These are phyloP conservation scores for Leccinum aurantiacum DNA, from an alignment of 768 basidiomycete genomes.

Conservation along the genomic window DNA sequence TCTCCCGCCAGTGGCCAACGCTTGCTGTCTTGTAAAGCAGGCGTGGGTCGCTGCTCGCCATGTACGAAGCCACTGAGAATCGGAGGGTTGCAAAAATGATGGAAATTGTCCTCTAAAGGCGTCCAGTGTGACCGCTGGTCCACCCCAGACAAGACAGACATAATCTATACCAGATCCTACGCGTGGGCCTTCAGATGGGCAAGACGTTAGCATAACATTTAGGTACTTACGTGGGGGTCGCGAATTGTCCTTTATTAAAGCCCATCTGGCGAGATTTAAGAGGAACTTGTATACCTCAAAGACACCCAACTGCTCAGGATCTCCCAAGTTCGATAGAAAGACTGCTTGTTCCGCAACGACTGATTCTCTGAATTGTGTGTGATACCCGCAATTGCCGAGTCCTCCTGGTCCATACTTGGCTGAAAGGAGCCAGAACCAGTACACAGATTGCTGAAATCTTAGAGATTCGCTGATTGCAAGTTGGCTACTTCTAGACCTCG, in stretches of 20 bases:
- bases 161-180: slow-evolving; percentile 1
- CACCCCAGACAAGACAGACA: slow-evolving; percentile 16
- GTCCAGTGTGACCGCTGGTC: slow-evolving; percentile 10
- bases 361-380: slow-evolving; percentile 6
- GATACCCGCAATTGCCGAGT: not conserved
- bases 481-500: slow-evolving; percentile 28
- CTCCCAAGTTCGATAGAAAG: slow-evolving; percentile 11
- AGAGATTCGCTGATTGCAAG: slow-evolving; percentile 34
- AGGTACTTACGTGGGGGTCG: not conserved
- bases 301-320: slow-evolving; percentile 23
- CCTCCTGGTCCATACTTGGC: too few species aligned
- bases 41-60: slow-evolving; percentile 13
- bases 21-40: slow-evolving; percentile 4
- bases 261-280: slow-evolving; percentile 18
- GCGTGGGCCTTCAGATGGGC: not conserved
- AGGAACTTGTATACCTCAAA: slow-evolving; percentile 22
- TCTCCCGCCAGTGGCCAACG: not conserved
- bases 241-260: slow-evolving; percentile 3
- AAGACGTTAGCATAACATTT: not conserved
- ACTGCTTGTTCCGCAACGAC: slow-evolving; percentile 5
- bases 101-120: slow-evolving; percentile 9
- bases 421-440: too few species aligned
- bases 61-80: slow-evolving; percentile 6
- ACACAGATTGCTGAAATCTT: slow-evolving; percentile 25
- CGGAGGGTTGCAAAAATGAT: slow-evolving; percentile 3